These are phyloP conservation scores for Neofusicoccum parvum DNA, from an alignment of 2,329 filamentous ascomycete genomes.

Conservation along the genomic window DNA sequence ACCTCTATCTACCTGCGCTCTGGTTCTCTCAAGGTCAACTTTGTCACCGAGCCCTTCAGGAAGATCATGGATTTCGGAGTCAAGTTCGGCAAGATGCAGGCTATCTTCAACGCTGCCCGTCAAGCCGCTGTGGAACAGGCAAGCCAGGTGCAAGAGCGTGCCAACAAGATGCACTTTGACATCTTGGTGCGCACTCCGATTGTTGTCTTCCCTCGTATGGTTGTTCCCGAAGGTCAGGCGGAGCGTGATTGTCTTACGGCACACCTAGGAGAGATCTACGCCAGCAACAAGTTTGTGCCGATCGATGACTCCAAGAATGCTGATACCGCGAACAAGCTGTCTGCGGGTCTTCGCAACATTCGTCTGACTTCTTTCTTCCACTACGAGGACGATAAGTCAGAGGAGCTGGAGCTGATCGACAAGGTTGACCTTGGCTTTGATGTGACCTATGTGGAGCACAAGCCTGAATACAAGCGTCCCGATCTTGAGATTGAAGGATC, in stretches of 20 bases:
- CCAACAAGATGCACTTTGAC: slow-evolving; percentile 90
- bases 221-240: slow-evolving; percentile 65
- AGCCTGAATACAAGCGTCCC: slow-evolving; percentile 72
- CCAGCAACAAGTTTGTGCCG: slow-evolving; percentile 86
- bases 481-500: slow-evolving; percentile 89
- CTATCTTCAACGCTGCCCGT: slow-evolving; percentile 94
- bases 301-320: slow-evolving; percentile 75
- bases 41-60: slow-evolving; percentile 93
- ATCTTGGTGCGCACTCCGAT: slow-evolving; percentile 93
- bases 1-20: slow-evolving; percentile 87
- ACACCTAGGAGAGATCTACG: slow-evolving; percentile 96
- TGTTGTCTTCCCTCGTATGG: slow-evolving; percentile 83
- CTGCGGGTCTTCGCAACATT: slow-evolving; percentile 88
- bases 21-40: slow-evolving; percentile 95
- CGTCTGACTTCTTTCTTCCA: slow-evolving; percentile 87
- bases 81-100: slow-evolving; percentile 99
- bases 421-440: slow-evolving; percentile 94
- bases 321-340: slow-evolving; percentile 83
- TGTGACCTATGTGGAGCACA: slow-evolving; percentile 89
- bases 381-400: slow-evolving; percentile 69
- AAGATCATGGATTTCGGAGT: slow-evolving; percentile 98
- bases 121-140: slow-evolving; percentile 94
- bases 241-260: slow-evolving; percentile 84
- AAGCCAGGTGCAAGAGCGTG: slow-evolving; percentile 87
- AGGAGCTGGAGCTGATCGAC: slow-evolving; percentile 95